phyloP scores from a whole-genome alignment of 2,329 filamentous ascomycete genomes.

The Daldinia sp. region DNA sequence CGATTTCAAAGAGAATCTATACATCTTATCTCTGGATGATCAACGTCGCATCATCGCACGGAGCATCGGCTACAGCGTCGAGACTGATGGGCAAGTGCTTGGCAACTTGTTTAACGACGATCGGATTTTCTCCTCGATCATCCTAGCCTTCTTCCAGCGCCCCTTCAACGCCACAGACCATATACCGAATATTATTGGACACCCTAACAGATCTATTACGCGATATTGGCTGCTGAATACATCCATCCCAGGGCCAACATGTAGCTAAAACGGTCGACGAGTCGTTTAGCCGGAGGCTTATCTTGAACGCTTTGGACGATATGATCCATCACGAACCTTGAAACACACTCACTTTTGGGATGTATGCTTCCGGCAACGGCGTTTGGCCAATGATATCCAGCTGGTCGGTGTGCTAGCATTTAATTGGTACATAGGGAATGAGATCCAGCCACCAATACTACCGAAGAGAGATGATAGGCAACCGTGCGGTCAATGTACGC shows the following conservation, averaged over 20 bases:
- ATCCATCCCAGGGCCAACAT: background rate
- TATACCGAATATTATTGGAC: background rate
- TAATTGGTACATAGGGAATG: background rate
- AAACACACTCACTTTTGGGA: background rate
- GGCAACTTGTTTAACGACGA: background rate
- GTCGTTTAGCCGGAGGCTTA: background rate
- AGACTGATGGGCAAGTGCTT: background rate
- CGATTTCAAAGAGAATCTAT: background rate
- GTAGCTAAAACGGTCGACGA: too few species aligned
- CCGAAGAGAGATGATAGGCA: background rate
- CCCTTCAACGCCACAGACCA: background rate
- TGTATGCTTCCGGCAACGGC: background rate
- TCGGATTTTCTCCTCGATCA: background rate
- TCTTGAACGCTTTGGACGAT: background rate
- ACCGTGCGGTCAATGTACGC: background rate
- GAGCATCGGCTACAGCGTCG: background rate
- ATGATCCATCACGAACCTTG: background rate
- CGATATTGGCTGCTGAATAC: background rate
- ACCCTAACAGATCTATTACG: background rate
- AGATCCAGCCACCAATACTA: background rate
- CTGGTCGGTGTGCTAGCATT: background rate
- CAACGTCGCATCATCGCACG: background rate
- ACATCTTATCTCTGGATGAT: background rate
- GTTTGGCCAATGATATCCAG: background rate
- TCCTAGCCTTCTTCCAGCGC: background rate